Base-by-base conservation (phyloP, 192 early-diverging fungal species). In the Rhizophagus clarus region DNA sequence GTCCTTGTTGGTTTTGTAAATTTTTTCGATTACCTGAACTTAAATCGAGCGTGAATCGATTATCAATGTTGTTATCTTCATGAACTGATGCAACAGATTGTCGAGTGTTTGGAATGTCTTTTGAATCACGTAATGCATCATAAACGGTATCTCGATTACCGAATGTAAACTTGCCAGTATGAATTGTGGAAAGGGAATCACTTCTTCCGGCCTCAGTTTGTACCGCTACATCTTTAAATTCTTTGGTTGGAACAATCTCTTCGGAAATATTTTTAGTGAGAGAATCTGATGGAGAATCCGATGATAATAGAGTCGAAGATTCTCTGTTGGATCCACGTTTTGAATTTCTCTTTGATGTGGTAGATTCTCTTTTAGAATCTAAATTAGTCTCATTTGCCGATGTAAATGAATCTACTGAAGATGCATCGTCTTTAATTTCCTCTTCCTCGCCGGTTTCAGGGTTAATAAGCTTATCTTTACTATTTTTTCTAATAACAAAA, bases 21-120 rank as follows among this genome's bases (percentile, higher is more conserved):
- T 24, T 76, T 26, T 51, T n/a, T 15, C 26, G 31, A 42, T 79
- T 1, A 11, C 26, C 11, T 20, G 77, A 20, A 64, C 64, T 68
- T 32, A 79, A 34, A 45, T 79, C 77, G 32, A 79, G 77, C 1
- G 77, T 79, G 56, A 79, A 79, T 45, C 77, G 34, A n/a, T 67
- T 78, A 51, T 61, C 77, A 10, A 62, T 31, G 9, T 76, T 76
- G 45, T 76, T 76, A n/a, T 62, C 34, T 51, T 62, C 74, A 37
- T n/a, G 32, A 20, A 62, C 68, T 1, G 34, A n/a, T 45, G 42
- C 6, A 17, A n/a, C 37, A 15, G 68, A 40, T 40, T 70, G 68
- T 7, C 32, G 29, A n/a, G 68, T 28, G 10, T 29, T 66, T 26
- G 63, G 3, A 40, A n/a, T 31, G 63, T 62, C 26, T 12, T 61